Percentiles rank a stretch among this genome's conserved stretches.
phyloP scores from a whole-genome alignment of 2,329 filamentous ascomycete species.

The Fusarium fracticaudum region DNA sequence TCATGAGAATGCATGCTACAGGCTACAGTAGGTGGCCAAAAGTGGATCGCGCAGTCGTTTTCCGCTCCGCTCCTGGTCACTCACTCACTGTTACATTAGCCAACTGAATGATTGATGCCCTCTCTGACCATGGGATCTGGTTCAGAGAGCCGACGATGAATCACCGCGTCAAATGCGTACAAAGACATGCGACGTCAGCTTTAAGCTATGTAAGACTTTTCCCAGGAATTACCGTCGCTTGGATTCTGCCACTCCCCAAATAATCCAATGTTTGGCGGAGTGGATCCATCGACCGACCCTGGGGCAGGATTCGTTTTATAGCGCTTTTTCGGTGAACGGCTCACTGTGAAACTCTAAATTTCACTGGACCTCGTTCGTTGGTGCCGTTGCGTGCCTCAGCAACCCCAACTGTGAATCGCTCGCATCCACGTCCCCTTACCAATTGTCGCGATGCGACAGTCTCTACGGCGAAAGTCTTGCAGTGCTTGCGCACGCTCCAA shows the following conservation, averaged over 20 bases:
- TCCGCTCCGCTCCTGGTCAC: background rate
- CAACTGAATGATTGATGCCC: background rate
- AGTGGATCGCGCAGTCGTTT: background rate
- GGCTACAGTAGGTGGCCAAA: background rate
- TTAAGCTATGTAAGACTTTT: background rate
- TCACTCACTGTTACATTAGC: background rate
- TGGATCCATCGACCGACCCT: background rate
- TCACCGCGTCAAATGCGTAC: background rate
- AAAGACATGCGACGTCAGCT: rapidly evolving
- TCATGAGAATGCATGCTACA: background rate
- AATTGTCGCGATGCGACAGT: background rate
- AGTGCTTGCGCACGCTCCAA: background rate
- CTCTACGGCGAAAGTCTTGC: background rate
- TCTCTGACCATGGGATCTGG: background rate
- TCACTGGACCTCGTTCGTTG: no score
- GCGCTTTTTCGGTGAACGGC: background rate
- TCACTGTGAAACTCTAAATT: background rate
- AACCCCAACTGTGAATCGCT: background rate
- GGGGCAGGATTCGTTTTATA: background rate
- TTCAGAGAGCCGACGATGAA: background rate
- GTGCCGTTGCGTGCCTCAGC: background rate
- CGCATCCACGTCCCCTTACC: background rate
- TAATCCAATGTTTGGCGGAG: no score
- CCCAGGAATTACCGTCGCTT: background rate
- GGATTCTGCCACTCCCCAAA: background rate